Conservation (phyloP, 1,284 basidiomycete genomes). For the Naganishia sp. region DNA sequence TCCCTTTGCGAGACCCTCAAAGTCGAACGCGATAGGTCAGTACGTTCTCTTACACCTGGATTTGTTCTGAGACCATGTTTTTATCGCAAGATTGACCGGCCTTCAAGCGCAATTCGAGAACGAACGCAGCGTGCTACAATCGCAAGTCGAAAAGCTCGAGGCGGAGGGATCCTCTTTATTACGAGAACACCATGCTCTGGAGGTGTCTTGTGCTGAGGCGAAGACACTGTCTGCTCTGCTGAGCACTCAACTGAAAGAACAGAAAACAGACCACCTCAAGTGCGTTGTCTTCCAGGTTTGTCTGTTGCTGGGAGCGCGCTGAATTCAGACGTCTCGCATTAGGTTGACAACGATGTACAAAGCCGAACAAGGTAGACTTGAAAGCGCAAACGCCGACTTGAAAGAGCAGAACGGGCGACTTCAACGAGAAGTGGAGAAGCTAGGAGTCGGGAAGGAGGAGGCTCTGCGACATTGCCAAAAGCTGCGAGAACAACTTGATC, state of each 20-base stretch:
- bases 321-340: neutral
- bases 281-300: neutral
- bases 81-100: neutral
- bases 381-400: neutral
- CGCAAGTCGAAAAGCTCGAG: neutral
- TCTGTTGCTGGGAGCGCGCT: neutral
- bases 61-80: too few relatives aligned
- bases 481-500: neutral
- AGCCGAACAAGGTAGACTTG: neutral
- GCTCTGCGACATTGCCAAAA: neutral
- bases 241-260: neutral
- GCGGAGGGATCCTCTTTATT: neutral
- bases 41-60: too few relatives aligned
- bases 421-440: neutral
- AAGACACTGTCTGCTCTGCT: neutral
- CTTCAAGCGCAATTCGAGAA: neutral
- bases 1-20: too few relatives aligned
- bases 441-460: neutral
- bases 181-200: neutral
- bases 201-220: slow-evolving; percentile 1
- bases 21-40: too few relatives aligned
- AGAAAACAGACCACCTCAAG: neutral
- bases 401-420: neutral
- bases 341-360: slow-evolving; percentile 3
- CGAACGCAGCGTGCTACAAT: neutral